Conservation (phyloP, 2,329 filamentous ascomycete genomes). For the Lasiodiplodia gonubiensis region DNA sequence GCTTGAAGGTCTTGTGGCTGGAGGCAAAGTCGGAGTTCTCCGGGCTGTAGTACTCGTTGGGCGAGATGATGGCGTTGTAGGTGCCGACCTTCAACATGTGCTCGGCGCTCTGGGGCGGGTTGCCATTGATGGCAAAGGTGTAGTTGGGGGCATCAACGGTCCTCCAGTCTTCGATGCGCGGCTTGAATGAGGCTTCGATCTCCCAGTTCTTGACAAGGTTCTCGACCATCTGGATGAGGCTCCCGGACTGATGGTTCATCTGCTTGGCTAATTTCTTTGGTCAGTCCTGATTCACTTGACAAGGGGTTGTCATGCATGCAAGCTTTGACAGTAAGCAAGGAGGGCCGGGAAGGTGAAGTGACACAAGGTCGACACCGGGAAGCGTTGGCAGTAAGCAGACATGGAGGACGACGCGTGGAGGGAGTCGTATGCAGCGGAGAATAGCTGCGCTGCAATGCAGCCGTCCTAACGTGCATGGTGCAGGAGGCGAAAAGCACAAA, state of each 20-base stretch:
- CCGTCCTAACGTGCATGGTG: conserved; percentile 22
- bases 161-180: conserved; percentile 65
- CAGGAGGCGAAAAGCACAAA: conserved; percentile 24
- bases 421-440: conserved; percentile 15
- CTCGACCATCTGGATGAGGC: conserved; percentile 66
- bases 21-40: conserved; percentile 65
- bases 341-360: conserved; percentile 1
- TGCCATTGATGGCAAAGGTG: conserved; percentile 68
- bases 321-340: conserved; percentile 20
- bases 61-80: conserved; percentile 70
- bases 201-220: conserved; percentile 78
- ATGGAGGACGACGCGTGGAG: conserved; percentile 16
- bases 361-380: conserved; percentile 2
- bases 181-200: conserved; percentile 73
- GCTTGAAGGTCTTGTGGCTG: conserved; percentile 73
- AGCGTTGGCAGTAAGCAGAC: conserved; percentile 14
- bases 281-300: conserved; percentile 27
- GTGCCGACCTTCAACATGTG: conserved; percentile 72
- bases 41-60: conserved; percentile 69
- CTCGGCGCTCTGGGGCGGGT: conserved; percentile 61
- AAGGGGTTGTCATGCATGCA: conserved; percentile 25
- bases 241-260: conserved; percentile 60
- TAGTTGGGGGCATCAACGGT: conserved; percentile 67
- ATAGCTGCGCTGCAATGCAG: conserved; percentile 24
- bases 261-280: conserved; percentile 57